These are phyloP conservation scores for Sphagnum fallax DNA, from an alignment of 228 moss, liverwort and hornwort species.

Conservation along the genomic window DNA sequence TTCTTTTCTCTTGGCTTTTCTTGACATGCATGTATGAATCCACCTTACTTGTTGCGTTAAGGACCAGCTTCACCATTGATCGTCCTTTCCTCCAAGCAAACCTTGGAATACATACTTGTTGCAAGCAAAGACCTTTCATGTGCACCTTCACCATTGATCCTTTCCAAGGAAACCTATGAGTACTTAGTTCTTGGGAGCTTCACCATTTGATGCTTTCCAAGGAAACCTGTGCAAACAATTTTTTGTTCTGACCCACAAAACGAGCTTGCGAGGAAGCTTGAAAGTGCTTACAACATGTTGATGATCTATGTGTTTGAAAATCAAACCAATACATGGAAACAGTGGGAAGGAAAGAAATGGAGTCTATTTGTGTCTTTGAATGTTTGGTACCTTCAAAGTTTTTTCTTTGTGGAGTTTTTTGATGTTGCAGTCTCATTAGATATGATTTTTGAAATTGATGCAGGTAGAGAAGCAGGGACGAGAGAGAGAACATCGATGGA, in stretches of 20 bases:
- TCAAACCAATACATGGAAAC: background rate
- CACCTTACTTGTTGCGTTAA: background rate
- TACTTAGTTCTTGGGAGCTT: too few species aligned
- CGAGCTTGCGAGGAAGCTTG: too few species aligned
- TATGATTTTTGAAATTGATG: background rate
- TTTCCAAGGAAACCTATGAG: too few species aligned
- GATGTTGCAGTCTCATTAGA: background rate
- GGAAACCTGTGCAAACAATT: too few species aligned
- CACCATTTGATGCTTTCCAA: too few species aligned
- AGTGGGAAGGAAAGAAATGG: too few species aligned
- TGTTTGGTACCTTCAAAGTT: background rate
- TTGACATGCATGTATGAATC: background rate
- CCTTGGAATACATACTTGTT: background rate
- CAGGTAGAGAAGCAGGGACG: slow-evolving; percentile 32
- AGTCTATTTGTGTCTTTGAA: too few species aligned
- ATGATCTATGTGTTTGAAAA: background rate
- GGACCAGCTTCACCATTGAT: background rate
- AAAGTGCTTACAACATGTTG: too few species aligned
- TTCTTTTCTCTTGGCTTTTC: background rate
- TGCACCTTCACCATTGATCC: background rate
- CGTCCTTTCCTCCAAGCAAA: too few species aligned
- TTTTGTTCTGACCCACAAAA: too few species aligned
- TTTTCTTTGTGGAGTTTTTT: too few species aligned
- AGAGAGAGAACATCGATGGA: slow-evolving; percentile 29
- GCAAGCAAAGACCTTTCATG: background rate